Evolutionary conservation across 352 stramenopile genomes (phyloP), one percentile per base, ranked within the genome.

Genomic region (Sclerospora graminicola): DNA sequence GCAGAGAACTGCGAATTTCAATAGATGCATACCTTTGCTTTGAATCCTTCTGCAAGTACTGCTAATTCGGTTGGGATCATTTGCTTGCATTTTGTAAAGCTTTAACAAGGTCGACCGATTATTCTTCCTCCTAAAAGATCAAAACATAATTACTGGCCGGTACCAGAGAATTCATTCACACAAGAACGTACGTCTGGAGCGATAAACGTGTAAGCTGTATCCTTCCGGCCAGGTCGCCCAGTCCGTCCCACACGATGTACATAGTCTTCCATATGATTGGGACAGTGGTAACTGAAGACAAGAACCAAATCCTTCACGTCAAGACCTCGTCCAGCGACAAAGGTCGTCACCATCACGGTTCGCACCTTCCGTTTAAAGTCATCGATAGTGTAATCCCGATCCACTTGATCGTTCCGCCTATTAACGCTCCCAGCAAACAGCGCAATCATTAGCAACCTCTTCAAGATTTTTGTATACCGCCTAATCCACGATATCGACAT

Each of bases 231-330:
- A 40, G 95, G 96, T 41, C 96, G 72, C 10, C 95, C 96, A 15
- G 96, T 99, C 41, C 96, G 66, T 5, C 96, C 96, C 3, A 99
- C 94, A 20, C 97, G 89, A 72, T 99, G 97, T 1, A 99, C 95
- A 51, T 99, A 99, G 52, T 99, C 96, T 78, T 99, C 97, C 33
- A 99, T 69, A 61, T 99, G 96, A 60, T 99, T 99, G 0, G 97
- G 97, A 38, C 89, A 97, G 38, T 97, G 95, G 60, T 98, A 99
- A 72, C 99, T 99, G 56, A 99, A 97, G 23, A 99, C 97, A 52
- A 97, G 95, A 27, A 94, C 74, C 41, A 98, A 84, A 40, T 98
- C 92, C 32, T 97, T 96, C 24, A 99, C 96, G 57, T 99, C 97
- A 30, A 99, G 78, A 46, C 97, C 97, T 40, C 97, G 82, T 35